Base-by-base conservation (phyloP, 768 basidiomycete genomes). In the Chalciporus piperatus region DNA sequence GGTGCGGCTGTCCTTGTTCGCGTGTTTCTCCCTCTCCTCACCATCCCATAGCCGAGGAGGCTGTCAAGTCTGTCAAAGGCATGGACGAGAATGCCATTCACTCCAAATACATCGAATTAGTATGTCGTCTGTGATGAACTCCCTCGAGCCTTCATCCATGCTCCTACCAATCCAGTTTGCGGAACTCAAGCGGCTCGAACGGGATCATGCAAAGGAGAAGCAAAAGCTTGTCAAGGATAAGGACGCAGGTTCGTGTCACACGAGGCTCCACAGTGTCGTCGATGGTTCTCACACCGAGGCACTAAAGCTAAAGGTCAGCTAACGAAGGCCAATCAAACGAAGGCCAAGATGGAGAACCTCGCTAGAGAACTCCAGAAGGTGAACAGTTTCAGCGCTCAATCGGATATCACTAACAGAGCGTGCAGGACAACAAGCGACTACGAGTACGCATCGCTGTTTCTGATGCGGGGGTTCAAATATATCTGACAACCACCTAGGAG, bases 361-460 rank as follows among this genome's bases (percentile, higher is more conserved):
- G 92, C 90, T 44, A 81, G 92, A 48, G 91, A 93, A 71, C 70
- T 94, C 55, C 90, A 92, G 74, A 94, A 93, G 80, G 91, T 91
- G 55, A 58, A 55, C 48, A 25, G 12, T 12, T 40, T 28, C 43
- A 12, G 4, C 6, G 42, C 11, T 32, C 14, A 38, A 32, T 19
- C 64, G 63, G 58, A 51, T 38, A 28, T 45, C 16, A 41, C 57
- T 64, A 39, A 67, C 42, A 39, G 17, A 41, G 40, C 41, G 47
- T 63, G 8, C 61, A 94, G 90, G 92, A 94, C 67, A 93, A 93
- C 70, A 93, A 93, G 71, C 83, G 85, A 62, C 75, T 94, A 60
- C 80, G 91, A 72, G 89, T 92, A 70, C 64, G 82, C 64, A 48
- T 38, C 20, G 48, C 44, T 50, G n/a, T 6, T 33, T 45, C 23